Evolutionary conservation across 2,329 filamentous ascomycete genomes (phyloP), one percentile per base, ranked within the genome.

Genomic region (Fusarium aywerte): DNA sequence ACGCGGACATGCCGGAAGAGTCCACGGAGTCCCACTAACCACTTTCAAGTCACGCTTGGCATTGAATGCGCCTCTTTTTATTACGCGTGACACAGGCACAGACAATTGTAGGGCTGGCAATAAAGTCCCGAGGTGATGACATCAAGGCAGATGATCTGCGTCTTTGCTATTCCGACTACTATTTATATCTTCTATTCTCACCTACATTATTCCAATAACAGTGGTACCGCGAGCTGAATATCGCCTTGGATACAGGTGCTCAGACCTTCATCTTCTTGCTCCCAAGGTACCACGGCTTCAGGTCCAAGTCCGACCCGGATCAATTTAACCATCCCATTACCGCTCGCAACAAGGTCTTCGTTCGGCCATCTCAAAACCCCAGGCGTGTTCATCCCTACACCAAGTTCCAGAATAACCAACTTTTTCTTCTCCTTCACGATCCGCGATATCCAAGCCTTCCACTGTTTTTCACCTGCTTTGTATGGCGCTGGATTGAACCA

Each of bases 301-400:
- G 51, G 16, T 0, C 71, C 71, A 6, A 73, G 7, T 1, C 71
- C 70, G 8, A 71, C 18, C 0, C 71, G 58, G 15, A 73, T 47
- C 3, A 72, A 39, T 33, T 58, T 71, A 1, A 72, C 56, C 11
- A 57, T 33, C 2, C 71, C 71, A 2, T 49, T 35, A 1, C 54
- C 50, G 13, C 48, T 35, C 16, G 29, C 54, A 1, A 67, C 62
- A 4, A 73, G n/a, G 45, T 73, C 58, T 21, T 71, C 71, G 9
- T 73, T 69, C 0, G 70, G 71, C 71, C 71, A 73, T 3, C 71
- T 25, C 1, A 71, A 40, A 4, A 72, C 71, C 0, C 71, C 70
- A 0, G 71, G 69, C 0, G 71, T 73, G n/a, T 70, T 72, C 62
- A 68, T 69, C 0, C 71, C 71, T 0, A 71, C 71, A 0, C 71